phyloP scores from a whole-genome alignment of 1,139 yeast genomes.

The Suhomyces ambrosiae region DNA sequence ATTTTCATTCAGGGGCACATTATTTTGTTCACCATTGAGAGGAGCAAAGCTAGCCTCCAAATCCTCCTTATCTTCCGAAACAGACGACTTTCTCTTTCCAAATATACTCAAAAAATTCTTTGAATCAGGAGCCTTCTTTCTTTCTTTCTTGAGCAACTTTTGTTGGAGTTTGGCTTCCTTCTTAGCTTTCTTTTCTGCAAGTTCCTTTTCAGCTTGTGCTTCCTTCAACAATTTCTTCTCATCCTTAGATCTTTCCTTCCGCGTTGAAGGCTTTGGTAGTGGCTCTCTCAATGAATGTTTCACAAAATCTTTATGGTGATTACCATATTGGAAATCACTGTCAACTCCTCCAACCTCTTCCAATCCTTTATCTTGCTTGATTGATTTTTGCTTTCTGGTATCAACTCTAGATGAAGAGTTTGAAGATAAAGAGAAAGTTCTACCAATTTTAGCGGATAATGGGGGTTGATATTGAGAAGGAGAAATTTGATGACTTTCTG shows the following conservation, averaged over 20 bases:
- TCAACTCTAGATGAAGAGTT: constrained; percentile 6
- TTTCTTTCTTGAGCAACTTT: constrained; percentile 10
- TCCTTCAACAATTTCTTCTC: constrained; percentile 29
- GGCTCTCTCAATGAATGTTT: constrained; percentile 37
- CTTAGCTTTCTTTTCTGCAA: constrained; percentile 10
- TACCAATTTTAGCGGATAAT: constrained; percentile 1
- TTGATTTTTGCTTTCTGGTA: constrained; percentile 2
- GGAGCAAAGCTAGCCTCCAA: constrained; percentile 6
- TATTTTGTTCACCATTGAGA: background rate
- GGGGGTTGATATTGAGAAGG: constrained; percentile 8
- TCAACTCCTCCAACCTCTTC: constrained; percentile 28
- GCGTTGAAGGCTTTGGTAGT: constrained; percentile 18
- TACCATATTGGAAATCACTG: constrained; percentile 35
- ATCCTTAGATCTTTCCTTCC: constrained; percentile 39
- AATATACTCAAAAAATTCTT: constrained; percentile 7
- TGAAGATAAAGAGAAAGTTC: constrained; percentile 13
- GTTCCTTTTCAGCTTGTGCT: constrained; percentile 14
- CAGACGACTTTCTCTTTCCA: constrained; percentile 8
- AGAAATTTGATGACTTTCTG: constrained; percentile 3
- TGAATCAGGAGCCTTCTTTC: constrained; percentile 9
- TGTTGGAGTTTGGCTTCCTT: constrained; percentile 16
- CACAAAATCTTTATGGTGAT: constrained; percentile 43
- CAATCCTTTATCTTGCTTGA: constrained; percentile 8
- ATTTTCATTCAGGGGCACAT: background rate
- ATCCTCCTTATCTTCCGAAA: constrained; percentile 1